Percentiles rank a stretch among this genome's conserved stretches.
phyloP scores from a whole-genome alignment of 148 eudicot species.

The Cornus controversa region DNA sequence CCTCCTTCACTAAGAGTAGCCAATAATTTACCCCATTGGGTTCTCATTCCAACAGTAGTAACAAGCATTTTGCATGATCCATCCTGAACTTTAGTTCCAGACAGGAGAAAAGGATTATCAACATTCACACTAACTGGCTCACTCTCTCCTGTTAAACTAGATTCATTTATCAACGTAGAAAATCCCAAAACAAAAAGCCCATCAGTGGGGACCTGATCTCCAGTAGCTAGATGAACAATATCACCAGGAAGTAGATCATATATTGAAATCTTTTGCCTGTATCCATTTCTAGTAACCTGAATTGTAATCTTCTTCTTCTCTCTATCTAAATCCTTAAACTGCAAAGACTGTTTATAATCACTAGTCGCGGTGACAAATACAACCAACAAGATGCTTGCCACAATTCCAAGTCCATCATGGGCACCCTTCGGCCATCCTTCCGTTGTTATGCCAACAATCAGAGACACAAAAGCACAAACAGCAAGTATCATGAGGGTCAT shows the following conservation, averaged over 20 bases:
- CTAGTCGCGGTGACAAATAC: constrained; percentile 88
- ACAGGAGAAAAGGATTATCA: constrained; percentile 68
- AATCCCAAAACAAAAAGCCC: constrained; percentile 74
- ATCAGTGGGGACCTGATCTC: constrained; percentile 89
- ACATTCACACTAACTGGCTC: constrained; percentile 55
- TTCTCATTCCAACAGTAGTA: constrained; percentile 90
- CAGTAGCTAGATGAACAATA: constrained; percentile 76
- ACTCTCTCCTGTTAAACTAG: constrained; percentile 86
- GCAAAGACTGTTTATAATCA: constrained; percentile 82
- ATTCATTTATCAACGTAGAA: constrained; percentile 72
- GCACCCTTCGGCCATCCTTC: constrained; percentile 95
- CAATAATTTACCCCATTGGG: constrained; percentile 91
- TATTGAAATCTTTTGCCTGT: constrained; percentile 72
- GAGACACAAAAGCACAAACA: constrained; percentile 70
- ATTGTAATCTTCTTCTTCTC: constrained; percentile 79
- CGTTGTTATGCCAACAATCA: constrained; percentile 64
- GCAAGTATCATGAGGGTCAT: constrained; percentile 85
- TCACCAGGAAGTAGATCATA: constrained; percentile 75
- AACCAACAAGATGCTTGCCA: constrained; percentile 73
- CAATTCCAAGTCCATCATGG: constrained; percentile 89
- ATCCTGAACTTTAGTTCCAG: constrained; percentile 90
- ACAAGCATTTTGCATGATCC: constrained; percentile 82
- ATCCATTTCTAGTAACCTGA: constrained; percentile 76
- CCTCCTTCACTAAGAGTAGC: constrained; percentile 88
- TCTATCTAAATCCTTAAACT: constrained; percentile 75